phyloP scores from a whole-genome alignment of 768 basidiomycete genomes.

The Terana coerulea region DNA sequence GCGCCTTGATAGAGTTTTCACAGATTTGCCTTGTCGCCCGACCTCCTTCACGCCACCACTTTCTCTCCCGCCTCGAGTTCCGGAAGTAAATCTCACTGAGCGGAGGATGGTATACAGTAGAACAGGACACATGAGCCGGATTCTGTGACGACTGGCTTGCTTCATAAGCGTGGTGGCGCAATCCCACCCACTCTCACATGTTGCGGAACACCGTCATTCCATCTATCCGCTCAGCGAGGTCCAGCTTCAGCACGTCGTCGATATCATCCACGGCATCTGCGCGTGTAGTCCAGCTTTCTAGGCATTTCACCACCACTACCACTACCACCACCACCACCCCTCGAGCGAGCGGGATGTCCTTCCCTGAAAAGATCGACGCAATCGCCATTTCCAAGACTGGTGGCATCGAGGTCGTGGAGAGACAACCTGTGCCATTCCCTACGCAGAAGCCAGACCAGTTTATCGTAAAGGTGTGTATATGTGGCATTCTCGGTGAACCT shows the following conservation, averaged over 20 bases:
- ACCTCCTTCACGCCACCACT: too few relatives aligned
- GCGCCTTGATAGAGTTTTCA: too few relatives aligned
- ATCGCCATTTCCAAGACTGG: constrained; percentile 73
- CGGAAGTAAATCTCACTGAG: too few relatives aligned
- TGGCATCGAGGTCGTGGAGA: constrained; percentile 72
- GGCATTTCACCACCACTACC: constrained; percentile 28
- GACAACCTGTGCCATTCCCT: constrained; percentile 65
- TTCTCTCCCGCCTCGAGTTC: too few relatives aligned
- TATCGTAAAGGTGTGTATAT: constrained; percentile 37
- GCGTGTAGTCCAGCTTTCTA: constrained; percentile 22
- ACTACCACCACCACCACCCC: constrained; percentile 5
- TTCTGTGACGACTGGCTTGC: too few relatives aligned
- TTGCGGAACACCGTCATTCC: constrained; percentile 4
- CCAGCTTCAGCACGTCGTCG: neutral
- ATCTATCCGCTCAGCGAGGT: neutral
- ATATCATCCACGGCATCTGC: constrained; percentile 4
- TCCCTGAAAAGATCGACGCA: constrained; percentile 63
- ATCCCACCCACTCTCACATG: neutral
- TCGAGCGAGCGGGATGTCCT: constrained; percentile 38
- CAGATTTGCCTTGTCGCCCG: too few relatives aligned
- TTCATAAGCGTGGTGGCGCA: too few relatives aligned
- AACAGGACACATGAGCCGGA: too few relatives aligned
- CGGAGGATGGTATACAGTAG: too few relatives aligned
- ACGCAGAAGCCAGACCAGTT: constrained; percentile 56
- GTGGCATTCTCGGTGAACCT: neutral